Evolutionary conservation across 345 rosid species (phyloP).

Genomic region (Brassica incana): DNA sequence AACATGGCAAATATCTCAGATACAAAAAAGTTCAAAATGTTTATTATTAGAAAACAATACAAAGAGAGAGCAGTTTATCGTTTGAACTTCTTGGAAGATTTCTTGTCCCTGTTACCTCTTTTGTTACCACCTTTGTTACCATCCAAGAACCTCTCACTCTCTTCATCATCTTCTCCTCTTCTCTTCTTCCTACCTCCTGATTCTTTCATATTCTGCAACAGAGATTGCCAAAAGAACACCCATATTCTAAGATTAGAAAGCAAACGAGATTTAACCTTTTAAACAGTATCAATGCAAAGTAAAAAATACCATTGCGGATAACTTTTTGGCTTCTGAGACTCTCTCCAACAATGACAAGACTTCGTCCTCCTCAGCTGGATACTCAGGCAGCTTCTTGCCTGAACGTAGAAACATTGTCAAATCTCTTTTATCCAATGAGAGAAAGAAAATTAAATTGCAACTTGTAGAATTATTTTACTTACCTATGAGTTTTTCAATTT

Average conservation of each 20-base stretch:
- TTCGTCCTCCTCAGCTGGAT: slow-evolving; percentile 76
- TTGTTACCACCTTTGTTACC: slow-evolving; percentile 32
- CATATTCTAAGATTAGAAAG: not conserved
- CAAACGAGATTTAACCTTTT: not conserved
- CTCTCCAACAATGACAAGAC: slow-evolving; percentile 66
- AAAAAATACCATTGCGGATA: slow-evolving; percentile 53
- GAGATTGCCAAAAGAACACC: not conserved
- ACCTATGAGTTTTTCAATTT: slow-evolving; percentile 91
- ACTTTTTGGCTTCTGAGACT: slow-evolving; percentile 68
- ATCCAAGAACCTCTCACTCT: slow-evolving; percentile 54
- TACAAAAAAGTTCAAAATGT: not conserved
- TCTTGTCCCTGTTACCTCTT: slow-evolving; percentile 46
- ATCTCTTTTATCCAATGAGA: not conserved
- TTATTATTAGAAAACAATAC: not conserved
- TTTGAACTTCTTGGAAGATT: slow-evolving; percentile 47
- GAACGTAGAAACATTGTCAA: slow-evolving; percentile 26
- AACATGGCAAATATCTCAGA: not conserved
- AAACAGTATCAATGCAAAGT: not conserved
- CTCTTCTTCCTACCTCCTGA: slow-evolving; percentile 49
- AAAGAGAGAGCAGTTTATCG: slow-evolving; percentile 16
- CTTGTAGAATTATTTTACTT: slow-evolving; percentile 8
- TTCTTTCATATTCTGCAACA: slow-evolving; percentile 62
- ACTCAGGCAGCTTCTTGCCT: slow-evolving; percentile 77
- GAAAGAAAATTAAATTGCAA: not conserved
- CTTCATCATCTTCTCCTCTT: slow-evolving; percentile 61